Evolutionary conservation across 2,329 filamentous ascomycete species (phyloP), one percentile per base, ranked within the genome.

Genomic region (Microdochium nivale): DNA sequence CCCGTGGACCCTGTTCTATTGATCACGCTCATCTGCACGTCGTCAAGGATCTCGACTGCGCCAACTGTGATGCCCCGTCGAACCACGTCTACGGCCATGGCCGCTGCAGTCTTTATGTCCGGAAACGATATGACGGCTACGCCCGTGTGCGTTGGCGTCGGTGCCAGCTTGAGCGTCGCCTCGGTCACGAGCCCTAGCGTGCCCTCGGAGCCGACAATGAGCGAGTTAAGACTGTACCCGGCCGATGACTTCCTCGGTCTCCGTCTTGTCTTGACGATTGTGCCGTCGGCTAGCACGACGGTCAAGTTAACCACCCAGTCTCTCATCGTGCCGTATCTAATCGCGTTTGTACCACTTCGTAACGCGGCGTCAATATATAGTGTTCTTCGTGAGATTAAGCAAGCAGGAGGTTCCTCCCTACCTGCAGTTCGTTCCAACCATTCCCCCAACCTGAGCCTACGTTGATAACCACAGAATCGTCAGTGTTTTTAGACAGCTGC

Each of bases 301-400:
- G 84, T 88, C 24, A 89, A 64, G 55, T 84, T 86, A 53, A 88
- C 71, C 1, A 88, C 85, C 75, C 83, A 88, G 56, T 89, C 86
- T 58, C 85, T 86, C 86, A 88, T 88, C 0, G 85, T 87, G 0
- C 86, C 86, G 60, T 88, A 88, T 49, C 84, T 71, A 52, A 79
- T 73, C 1, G 79, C 78, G 57, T 81, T 81, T 0, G 79, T 81
- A 0, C 78, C 78, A 50, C n/a, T 37, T n/a, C n/a, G n/a, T n/a
- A n/a, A n/a, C n/a, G n/a, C n/a, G n/a, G n/a, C n/a, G n/a, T n/a
- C n/a, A n/a, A n/a, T n/a, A n/a, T n/a, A n/a, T n/a, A n/a, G n/a
- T n/a, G n/a, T n/a, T n/a, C n/a, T n/a, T n/a, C n/a, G n/a, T n/a
- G n/a, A n/a, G n/a, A n/a, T n/a, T n/a, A n/a, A n/a, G n/a, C n/a